These are phyloP conservation scores for Ophiocordyceps camponoti-saundersi DNA, from an alignment of 2,329 filamentous ascomycete species.

Conservation along the genomic window DNA sequence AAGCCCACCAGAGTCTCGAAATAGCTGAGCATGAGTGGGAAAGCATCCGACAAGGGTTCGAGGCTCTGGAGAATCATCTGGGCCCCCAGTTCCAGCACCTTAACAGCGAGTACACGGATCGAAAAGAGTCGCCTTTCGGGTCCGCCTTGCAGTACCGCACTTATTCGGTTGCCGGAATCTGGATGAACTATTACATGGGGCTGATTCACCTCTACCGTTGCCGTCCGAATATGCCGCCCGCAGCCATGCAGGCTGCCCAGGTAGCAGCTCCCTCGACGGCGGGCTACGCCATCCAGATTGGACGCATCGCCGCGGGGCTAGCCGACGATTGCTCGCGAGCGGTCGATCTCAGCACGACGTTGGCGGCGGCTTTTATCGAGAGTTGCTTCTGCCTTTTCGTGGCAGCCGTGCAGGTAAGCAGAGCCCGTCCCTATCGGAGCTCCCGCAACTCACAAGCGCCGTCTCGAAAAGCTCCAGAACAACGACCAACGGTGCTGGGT, in stretches of 20 bases:
- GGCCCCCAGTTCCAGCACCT: conserved; percentile 64
- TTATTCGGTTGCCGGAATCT: conserved; percentile 73
- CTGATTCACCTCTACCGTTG: conserved; percentile 67
- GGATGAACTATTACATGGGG: conserved; percentile 75
- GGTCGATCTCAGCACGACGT: conserved; percentile 51
- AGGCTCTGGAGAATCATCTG: conserved; percentile 45
- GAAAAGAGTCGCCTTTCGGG: conserved; percentile 58
- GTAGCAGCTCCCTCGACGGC: conserved; percentile 59
- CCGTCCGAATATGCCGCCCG: conserved; percentile 81
- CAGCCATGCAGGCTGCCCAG: conserved; percentile 73
- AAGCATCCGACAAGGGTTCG: conserved; percentile 53
- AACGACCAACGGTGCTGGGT: conserved; percentile 61
- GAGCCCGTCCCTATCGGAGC: too few species aligned
- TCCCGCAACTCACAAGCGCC: background rate
- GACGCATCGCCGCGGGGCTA: conserved; percentile 62
- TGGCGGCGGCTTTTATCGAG: conserved; percentile 72
- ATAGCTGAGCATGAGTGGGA: conserved; percentile 67
- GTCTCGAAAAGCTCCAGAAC: conserved; percentile 26
- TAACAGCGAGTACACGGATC: conserved; percentile 46
- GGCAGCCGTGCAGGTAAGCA: conserved; percentile 51
- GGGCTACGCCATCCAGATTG: conserved; percentile 55
- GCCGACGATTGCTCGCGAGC: conserved; percentile 35
- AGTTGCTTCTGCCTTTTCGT: conserved; percentile 73
- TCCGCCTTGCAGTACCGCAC: conserved; percentile 66
- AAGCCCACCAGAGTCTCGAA: conserved; percentile 47